A percentile compares a stretch with the other conserved stretches of the same genome.
Conservation (phyloP, 495 filamentous ascomycete species). For the Trichoderma reesei region DNA sequence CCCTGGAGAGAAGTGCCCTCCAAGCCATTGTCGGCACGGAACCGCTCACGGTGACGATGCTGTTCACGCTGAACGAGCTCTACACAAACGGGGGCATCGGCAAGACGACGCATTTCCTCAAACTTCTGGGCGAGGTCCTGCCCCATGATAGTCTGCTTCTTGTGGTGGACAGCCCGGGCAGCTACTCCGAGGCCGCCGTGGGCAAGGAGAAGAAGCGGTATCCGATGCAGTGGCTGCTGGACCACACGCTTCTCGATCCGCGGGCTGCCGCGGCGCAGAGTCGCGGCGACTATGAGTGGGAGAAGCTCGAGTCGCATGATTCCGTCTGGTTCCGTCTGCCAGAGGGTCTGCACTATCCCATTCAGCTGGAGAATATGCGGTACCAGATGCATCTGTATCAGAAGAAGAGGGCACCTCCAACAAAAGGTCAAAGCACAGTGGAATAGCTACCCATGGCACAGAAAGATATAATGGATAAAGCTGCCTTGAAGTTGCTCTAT, state of each 20-base stretch:
- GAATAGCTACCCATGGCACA: background rate
- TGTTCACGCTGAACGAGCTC: conserved; percentile 97
- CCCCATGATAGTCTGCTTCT: conserved; percentile 57
- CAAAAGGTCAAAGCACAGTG: background rate
- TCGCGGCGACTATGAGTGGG: conserved; percentile 44
- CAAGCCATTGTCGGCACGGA: conserved; percentile 23
- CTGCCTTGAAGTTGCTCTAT: background rate
- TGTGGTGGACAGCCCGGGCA: conserved; percentile 86
- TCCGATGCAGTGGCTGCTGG: conserved; percentile 88
- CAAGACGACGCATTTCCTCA: conserved; percentile 64
- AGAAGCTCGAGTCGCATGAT: conserved; percentile 59
- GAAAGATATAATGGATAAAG: background rate
- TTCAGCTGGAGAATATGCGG: conserved; percentile 85
- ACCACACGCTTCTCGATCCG: conserved; percentile 58
- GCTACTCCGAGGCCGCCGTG: conserved; percentile 71
- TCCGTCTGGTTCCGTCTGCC: conserved; percentile 76
- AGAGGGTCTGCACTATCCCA: conserved; percentile 62
- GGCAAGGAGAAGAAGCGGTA: conserved; percentile 58
- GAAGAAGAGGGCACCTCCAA: conserved; percentile 10
- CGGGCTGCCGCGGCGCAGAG: conserved; percentile 8
- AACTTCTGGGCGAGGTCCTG: conserved; percentile 48
- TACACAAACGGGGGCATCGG: conserved; percentile 63
- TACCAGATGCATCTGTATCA: conserved; percentile 81
- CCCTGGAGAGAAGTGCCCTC: conserved; percentile 33
- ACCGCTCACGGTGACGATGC: conserved; percentile 58